Percentiles rank a stretch among this genome's conserved stretches.
Evolutionary conservation across 768 basidiomycete genomes (phyloP).

Genomic region (Mrakia hoshinonis): DNA sequence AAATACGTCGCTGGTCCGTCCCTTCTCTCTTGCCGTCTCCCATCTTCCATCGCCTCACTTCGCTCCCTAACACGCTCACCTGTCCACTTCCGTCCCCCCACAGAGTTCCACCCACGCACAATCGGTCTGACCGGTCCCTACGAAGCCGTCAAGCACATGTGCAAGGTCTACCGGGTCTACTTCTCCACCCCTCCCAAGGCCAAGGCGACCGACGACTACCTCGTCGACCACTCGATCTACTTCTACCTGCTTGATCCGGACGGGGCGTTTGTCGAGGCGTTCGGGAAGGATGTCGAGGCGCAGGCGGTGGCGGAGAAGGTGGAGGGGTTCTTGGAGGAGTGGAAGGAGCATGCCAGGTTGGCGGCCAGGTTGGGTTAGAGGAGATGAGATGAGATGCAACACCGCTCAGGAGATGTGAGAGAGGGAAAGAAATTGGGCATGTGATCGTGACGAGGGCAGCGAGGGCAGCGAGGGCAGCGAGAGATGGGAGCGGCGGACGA

Average conservation of each 20-base stretch:
- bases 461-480: too few relatives aligned
- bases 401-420: too few relatives aligned
- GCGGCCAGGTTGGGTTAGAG: conserved; percentile 8
- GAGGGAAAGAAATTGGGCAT: too few relatives aligned
- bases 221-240: conserved; percentile 83
- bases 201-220: conserved; percentile 72
- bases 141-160: conserved; percentile 69
- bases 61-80: background rate
- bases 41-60: conserved; percentile 30
- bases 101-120: conserved; percentile 84
- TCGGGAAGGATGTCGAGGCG: conserved; percentile 69
- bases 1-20: conserved; percentile 43
- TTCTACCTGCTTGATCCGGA: conserved; percentile 96
- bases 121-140: conserved; percentile 84
- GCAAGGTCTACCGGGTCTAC: conserved; percentile 95
- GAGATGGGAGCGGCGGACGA: too few relatives aligned
- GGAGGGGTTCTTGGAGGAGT: conserved; percentile 42
- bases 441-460: too few relatives aligned
- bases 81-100: conserved; percentile 36
- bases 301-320: conserved; percentile 53
- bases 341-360: conserved; percentile 33
- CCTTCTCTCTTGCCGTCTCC: background rate
- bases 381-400: too few relatives aligned
- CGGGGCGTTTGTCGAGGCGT: conserved; percentile 91
- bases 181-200: conserved; percentile 85